Evolutionary conservation across 2,329 filamentous ascomycete genomes (phyloP).

Genomic region (Pseudogymnoascus sp.): DNA sequence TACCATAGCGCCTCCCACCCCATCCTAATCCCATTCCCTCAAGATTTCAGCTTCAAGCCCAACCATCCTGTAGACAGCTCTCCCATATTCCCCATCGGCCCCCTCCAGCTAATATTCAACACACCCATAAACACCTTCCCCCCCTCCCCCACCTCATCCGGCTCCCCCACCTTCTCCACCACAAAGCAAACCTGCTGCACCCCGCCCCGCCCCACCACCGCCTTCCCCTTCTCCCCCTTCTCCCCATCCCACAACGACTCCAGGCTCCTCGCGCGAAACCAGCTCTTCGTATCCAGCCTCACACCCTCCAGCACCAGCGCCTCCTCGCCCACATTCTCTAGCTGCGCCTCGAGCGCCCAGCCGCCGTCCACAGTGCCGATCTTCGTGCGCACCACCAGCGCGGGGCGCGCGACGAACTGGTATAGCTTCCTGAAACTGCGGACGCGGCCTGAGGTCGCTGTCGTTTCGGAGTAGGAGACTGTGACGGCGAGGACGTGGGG

Average conservation of each 20-base stretch:
- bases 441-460: constrained; percentile 59
- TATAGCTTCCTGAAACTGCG: constrained; percentile 92
- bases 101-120: constrained; percentile 79
- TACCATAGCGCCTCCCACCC: neutral
- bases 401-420: constrained; percentile 88
- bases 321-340: constrained; percentile 88
- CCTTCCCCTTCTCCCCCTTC: constrained; percentile 44
- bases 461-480: constrained; percentile 86
- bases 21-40: neutral
- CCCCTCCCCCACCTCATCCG: constrained; percentile 26
- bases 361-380: constrained; percentile 47
- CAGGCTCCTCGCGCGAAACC: constrained; percentile 45
- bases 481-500: constrained; percentile 90
- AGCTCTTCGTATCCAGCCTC: constrained; percentile 43
- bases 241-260: constrained; percentile 26
- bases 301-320: constrained; percentile 68
- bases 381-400: constrained; percentile 86
- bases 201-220: constrained; percentile 53
- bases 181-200: constrained; percentile 60
- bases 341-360: constrained; percentile 84
- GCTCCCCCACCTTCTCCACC: constrained; percentile 34
- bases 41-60: constrained; percentile 36
- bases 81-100: constrained; percentile 81
- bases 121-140: constrained; percentile 65
- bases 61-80: constrained; percentile 82